These are phyloP conservation scores for Pichia sp. DNA, from an alignment of 1,139 yeast genomes.

Conservation along the genomic window DNA sequence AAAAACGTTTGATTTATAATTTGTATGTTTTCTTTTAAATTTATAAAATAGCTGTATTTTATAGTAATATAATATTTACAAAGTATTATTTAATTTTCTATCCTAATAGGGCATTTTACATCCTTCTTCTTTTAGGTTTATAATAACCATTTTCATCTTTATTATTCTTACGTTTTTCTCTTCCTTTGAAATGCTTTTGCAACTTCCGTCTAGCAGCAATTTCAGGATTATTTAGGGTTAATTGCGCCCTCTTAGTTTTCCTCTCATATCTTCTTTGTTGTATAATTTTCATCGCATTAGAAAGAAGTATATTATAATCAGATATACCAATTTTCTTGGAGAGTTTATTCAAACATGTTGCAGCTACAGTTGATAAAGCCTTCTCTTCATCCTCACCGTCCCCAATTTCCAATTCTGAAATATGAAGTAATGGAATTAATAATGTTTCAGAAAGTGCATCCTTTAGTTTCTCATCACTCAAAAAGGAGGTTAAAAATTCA, in stretches of 20 bases:
- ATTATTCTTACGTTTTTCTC: conserved; percentile 69
- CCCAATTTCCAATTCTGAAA: conserved; percentile 40
- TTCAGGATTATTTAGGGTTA: conserved; percentile 77
- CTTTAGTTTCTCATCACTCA: conserved; percentile 36
- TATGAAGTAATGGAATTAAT: conserved; percentile 54
- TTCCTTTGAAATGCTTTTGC: conserved; percentile 64
- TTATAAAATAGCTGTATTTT: too few species aligned
- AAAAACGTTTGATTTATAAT: too few species aligned
- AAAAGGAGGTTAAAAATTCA: conserved; percentile 38
- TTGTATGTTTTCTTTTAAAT: too few species aligned
- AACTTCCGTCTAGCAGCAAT: conserved; percentile 69
- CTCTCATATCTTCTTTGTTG: conserved; percentile 66
- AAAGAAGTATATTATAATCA: conserved; percentile 57
- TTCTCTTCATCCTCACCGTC: conserved; percentile 40
- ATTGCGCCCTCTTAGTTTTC: conserved; percentile 65
- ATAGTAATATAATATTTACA: too few species aligned
- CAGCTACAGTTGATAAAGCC: conserved; percentile 46
- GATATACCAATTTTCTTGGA: conserved; percentile 70
- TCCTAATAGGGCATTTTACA: background rate
- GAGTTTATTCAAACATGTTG: conserved; percentile 64
- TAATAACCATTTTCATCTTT: conserved; percentile 76
- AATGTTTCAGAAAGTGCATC: conserved; percentile 32
- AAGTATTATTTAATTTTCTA: too few species aligned
- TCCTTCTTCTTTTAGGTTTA: conserved; percentile 48
- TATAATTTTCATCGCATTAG: conserved; percentile 57